These are phyloP conservation scores for Sclerospora graminicola DNA, from an alignment of 352 stramenopile genomes.

Conservation along the genomic window DNA sequence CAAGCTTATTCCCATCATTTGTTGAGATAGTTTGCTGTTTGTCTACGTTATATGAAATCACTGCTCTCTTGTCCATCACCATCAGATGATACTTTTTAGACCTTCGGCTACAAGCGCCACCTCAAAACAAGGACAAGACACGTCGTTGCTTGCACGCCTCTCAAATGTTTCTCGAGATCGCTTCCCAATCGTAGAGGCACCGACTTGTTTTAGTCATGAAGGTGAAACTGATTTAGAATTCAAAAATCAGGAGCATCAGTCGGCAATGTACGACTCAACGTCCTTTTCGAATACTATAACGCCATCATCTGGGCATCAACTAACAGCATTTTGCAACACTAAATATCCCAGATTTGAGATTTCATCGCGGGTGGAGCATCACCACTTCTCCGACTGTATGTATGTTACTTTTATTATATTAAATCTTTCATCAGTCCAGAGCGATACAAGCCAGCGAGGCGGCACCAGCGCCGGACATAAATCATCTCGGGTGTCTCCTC, in stretches of 20 bases:
- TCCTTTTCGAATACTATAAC: neutral
- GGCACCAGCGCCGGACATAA: constrained; percentile 17
- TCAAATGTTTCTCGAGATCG: constrained; percentile 4
- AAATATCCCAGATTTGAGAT: neutral
- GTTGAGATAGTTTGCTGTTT: constrained; percentile 9
- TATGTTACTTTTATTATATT: neutral
- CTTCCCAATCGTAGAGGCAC: constrained; percentile 6
- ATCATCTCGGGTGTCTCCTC: constrained; percentile 23
- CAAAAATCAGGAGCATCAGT: constrained; percentile 17
- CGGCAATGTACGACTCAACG: neutral
- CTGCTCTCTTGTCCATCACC: constrained; percentile 6
- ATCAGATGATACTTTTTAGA: constrained; percentile 5
- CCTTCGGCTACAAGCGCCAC: neutral
- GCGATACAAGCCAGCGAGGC: constrained; percentile 5
- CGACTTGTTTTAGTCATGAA: constrained; percentile 9
- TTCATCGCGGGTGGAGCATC: neutral
- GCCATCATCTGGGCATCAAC: constrained; percentile 1
- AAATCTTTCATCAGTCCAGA: constrained; percentile 6
- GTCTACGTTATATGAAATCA: neutral
- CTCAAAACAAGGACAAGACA: constrained; percentile 2
- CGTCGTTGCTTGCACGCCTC: constrained; percentile 1
- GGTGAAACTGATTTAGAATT: constrained; percentile 15
- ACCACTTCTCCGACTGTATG: no score
- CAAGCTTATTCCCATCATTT: constrained; percentile 6
- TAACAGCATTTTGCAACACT: neutral